Conservation (phyloP, 2,329 filamentous ascomycete genomes). For the Sarocladiaceae sp. region DNA sequence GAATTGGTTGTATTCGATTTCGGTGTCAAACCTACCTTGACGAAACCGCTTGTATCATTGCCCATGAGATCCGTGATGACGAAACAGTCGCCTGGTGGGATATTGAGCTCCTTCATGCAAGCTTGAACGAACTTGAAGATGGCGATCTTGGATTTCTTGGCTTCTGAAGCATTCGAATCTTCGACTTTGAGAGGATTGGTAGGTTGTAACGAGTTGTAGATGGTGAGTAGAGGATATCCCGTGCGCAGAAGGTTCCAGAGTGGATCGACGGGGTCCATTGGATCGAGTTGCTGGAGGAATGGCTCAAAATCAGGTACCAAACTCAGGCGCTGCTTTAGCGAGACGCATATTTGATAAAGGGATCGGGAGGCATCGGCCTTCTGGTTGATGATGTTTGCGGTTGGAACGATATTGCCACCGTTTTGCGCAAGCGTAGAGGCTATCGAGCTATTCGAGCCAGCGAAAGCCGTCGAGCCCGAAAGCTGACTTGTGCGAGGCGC, state of each 20-base stretch:
- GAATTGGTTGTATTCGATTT: too few species aligned
- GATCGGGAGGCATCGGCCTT: slow-evolving; percentile 87
- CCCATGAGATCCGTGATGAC: slow-evolving; percentile 87
- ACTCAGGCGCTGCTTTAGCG: slow-evolving; percentile 71
- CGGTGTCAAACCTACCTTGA: slow-evolving; percentile 84
- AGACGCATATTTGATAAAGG: slow-evolving; percentile 91
- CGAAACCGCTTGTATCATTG: slow-evolving; percentile 93
- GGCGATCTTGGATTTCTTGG: slow-evolving; percentile 77
- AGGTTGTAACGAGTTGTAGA: slow-evolving; percentile 82
- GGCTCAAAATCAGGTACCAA: slow-evolving; percentile 78
- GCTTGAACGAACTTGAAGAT: slow-evolving; percentile 91
- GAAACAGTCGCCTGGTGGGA: slow-evolving; percentile 78
- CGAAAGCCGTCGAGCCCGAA: slow-evolving; percentile 52
- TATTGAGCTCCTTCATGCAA: slow-evolving; percentile 74
- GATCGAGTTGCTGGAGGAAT: slow-evolving; percentile 65
- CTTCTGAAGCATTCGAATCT: slow-evolving; percentile 52
- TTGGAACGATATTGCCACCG: slow-evolving; percentile 63
- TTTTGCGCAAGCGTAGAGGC: slow-evolving; percentile 43
- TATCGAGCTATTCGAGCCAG: slow-evolving; percentile 47
- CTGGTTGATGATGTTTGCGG: slow-evolving; percentile 94
- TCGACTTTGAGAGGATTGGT: slow-evolving; percentile 62
- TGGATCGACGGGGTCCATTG: slow-evolving; percentile 73
- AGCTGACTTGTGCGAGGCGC: slow-evolving; percentile 54
- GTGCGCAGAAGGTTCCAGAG: slow-evolving; percentile 82
- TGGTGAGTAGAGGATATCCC: slow-evolving; percentile 75